Evolutionary conservation across 352 stramenopile species (phyloP), one percentile per base, ranked within the genome.

Genomic region (Bremia lactucae): DNA sequence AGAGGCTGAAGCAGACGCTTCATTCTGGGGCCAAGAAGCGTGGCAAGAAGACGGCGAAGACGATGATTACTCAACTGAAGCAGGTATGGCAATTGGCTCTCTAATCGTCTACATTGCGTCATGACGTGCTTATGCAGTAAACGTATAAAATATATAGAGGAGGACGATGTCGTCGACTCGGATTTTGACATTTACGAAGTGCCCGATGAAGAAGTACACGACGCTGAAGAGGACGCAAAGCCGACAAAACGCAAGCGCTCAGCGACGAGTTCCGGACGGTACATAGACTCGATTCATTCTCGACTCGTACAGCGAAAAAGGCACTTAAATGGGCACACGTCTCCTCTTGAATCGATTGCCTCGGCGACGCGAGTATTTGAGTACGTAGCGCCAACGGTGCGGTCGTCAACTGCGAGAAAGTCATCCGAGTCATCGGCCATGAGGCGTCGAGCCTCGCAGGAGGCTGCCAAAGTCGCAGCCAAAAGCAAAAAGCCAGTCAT

Each of bases 41-140:
- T 95, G 83, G 83, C 61, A 73, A 23, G 83, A 94, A 43, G 76
- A 87, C 20, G 82, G 59, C 18, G 73, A 91, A 33, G 76, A 88
- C 56, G 81, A 74, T 9, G 83, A 95, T 50, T 95, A 94, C 61
- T 83, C 72, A 14, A 91, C 75, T 1, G 83, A 95, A 70, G 82
- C 77, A 64, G 80, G 80, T 90, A 31, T 35, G 0, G 31, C 29
- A 18, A 20, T 23, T 36, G 29, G 28, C 10, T 42, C 2, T 0
- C 9, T 22, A 18, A 29, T 24, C 8, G 15, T 9, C 10, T 42
- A 13, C 0, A 0, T 36, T 39, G 22, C 41, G 16, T 2, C n/a
- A n/a, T n/a, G n/a, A n/a, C n/a, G n/a, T 2, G 3, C 25, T 49
- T 36, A 50, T 28, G 19, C 16, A 36, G 7, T 49, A 22, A 2